These are phyloP conservation scores for Dothistroma pini DNA, from an alignment of 2,329 filamentous ascomycete species.

Conservation along the genomic window DNA sequence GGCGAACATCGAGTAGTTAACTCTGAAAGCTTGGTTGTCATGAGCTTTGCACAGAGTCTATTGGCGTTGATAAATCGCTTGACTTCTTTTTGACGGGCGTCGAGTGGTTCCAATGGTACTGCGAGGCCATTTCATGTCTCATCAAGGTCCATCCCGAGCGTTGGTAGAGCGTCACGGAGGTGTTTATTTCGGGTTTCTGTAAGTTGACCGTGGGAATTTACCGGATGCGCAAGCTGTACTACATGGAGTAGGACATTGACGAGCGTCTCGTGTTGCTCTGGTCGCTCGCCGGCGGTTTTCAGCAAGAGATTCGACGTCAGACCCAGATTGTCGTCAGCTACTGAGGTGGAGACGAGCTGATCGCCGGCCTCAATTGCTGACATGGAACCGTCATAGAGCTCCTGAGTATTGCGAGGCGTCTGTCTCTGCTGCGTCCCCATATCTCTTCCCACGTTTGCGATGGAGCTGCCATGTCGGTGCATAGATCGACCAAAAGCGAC, in stretches of 20 bases:
- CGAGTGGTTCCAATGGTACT: not conserved
- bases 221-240: not conserved
- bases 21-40: not conserved
- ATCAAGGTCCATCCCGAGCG: not conserved
- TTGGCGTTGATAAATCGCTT: not conserved
- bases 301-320: not conserved
- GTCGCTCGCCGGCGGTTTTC: not conserved
- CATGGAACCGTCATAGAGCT: not conserved
- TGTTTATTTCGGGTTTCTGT: not conserved
- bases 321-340: not conserved
- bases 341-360: not conserved
- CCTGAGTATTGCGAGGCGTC: not conserved
- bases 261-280: not conserved
- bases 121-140: not conserved
- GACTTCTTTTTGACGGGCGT: not conserved
- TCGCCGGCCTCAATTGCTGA: not conserved
- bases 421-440: not conserved
- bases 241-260: not conserved
- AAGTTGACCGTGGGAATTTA: not conserved
- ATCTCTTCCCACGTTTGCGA: not conserved
- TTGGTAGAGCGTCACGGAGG: not conserved
- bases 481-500: not conserved
- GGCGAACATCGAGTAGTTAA: conserved; percentile 4
- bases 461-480: not conserved
- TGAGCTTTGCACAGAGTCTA: not conserved